These are phyloP conservation scores for Hymenoscyphus occultus DNA, from an alignment of 2,329 filamentous ascomycete species.

Conservation along the genomic window DNA sequence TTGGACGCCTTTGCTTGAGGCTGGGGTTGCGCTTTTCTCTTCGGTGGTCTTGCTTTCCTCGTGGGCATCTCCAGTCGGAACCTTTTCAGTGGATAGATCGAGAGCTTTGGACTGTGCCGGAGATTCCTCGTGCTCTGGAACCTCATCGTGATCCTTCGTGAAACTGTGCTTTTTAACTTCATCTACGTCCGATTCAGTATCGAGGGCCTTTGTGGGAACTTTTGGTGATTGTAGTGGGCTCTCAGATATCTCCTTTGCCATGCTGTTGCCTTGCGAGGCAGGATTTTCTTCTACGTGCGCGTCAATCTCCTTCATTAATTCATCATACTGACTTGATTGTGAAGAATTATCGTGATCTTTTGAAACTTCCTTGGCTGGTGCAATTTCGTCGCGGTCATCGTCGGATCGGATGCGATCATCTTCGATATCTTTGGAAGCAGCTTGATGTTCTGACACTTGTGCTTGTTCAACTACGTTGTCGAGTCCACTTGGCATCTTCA, in stretches of 20 bases:
- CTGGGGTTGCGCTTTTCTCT: neutral
- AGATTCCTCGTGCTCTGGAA: neutral
- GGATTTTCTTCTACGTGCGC: neutral
- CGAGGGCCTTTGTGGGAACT: neutral
- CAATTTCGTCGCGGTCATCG: neutral
- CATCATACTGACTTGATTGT: neutral
- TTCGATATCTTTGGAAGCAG: neutral
- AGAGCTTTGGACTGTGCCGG: neutral
- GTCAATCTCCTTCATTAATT: neutral
- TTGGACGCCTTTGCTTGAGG: neutral
- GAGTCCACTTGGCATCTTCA: neutral
- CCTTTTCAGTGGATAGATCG: neutral
- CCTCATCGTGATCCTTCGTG: neutral
- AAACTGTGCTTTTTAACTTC: neutral
- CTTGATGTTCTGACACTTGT: neutral
- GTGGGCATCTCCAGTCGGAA: neutral
- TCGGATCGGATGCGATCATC: neutral
- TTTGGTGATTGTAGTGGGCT: neutral
- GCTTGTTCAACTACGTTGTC: neutral
- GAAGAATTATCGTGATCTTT: neutral
- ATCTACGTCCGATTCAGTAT: neutral
- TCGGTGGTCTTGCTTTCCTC: neutral
- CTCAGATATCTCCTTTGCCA: neutral
- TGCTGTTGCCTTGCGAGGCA: neutral
- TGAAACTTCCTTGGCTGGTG: neutral